Base-by-base conservation (phyloP, 2,329 filamentous ascomycete species). In the Hypoxylon sp. region DNA sequence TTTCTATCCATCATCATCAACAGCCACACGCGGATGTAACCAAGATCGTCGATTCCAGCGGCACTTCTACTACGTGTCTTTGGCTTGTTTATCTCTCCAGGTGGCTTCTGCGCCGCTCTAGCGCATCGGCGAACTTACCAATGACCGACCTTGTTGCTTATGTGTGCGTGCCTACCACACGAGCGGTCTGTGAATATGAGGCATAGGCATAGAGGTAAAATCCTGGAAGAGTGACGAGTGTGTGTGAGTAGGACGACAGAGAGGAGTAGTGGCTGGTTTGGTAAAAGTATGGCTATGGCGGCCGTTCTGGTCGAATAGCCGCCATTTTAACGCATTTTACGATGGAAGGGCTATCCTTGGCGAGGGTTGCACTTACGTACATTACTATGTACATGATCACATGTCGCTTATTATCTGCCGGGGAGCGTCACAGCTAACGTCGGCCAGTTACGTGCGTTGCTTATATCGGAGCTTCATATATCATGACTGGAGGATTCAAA, bases 21-120 rank as follows among this genome's bases (percentile, higher is more conserved):
- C 49, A 65, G 56, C 64, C 61, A 64, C 61, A 15, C 50, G 57
- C 62, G 62, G 62, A 67, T 67, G 65, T 65, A 67, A 67, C 62
- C 65, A 67, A 62, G 65, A 62, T 65, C 52, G 10, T 56, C 47
- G 37, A 56, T 41, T 24, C 32, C 51, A 62, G 30, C 57, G 64
- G 60, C 64, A 64, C 54, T 64, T 67, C 20, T 46, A 49, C 52
- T 24, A 52, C 47, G 22, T 55, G 48, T 51, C 49, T 22, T 19
- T 24, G 30, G 24, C 37, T 50, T 65, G 54, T 58, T 58, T 62
- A 34, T 57, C 56, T 54, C 53, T 48, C 43, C 49, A 37, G 37
- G 43, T 58, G 19, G 24, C 20, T 49, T 26, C 62, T 59, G 52
- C 39, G 61, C 61, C 61, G 50, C 61, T 51, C 28, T 20, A 30